Conservation (phyloP, 2,329 filamentous ascomycete species). For the Cladosporium sp. region DNA sequence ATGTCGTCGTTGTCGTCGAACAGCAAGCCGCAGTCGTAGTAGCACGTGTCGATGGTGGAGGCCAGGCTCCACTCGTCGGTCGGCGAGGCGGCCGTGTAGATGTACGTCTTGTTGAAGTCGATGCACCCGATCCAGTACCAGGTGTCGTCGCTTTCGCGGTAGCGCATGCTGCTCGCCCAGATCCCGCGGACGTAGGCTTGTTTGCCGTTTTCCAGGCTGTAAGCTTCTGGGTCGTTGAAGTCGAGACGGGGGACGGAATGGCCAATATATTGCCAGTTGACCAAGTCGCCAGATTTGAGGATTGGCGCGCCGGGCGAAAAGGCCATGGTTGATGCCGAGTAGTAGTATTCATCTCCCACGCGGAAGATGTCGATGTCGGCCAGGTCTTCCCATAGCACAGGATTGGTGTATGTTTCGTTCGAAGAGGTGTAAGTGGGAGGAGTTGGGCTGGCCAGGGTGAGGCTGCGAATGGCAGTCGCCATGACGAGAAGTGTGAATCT, state of each 20-base stretch:
- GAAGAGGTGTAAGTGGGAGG: not conserved
- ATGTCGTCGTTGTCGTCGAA: conserved; percentile 57
- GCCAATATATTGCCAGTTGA: conserved; percentile 44
- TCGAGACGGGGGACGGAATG: conserved; percentile 37
- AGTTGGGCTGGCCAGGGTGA: not conserved
- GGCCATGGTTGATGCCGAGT: conserved; percentile 54
- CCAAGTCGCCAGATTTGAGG: conserved; percentile 52
- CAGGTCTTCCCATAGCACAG: conserved; percentile 53
- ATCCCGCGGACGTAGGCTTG: conserved; percentile 52
- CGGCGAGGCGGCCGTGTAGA: conserved; percentile 47
- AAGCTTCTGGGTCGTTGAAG: conserved; percentile 31
- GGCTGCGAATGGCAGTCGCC: not conserved
- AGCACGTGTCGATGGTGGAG: conserved; percentile 43
- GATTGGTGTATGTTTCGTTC: conserved; percentile 42
- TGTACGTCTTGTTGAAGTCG: conserved; percentile 47
- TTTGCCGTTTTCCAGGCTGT: conserved; percentile 41
- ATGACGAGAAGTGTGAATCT: not conserved
- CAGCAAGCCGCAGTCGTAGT: conserved; percentile 56
- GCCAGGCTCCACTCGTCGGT: conserved; percentile 43
- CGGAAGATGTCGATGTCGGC: conserved; percentile 54
- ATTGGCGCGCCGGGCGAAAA: conserved; percentile 56
- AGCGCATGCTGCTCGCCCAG: conserved; percentile 53
- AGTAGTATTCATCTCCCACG: conserved; percentile 50
- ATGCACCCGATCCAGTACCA: conserved; percentile 59
- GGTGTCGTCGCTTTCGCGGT: conserved; percentile 44